phyloP scores from a whole-genome alignment of 1,284 basidiomycete genomes.

The Uromyces viciae-fabae region DNA sequence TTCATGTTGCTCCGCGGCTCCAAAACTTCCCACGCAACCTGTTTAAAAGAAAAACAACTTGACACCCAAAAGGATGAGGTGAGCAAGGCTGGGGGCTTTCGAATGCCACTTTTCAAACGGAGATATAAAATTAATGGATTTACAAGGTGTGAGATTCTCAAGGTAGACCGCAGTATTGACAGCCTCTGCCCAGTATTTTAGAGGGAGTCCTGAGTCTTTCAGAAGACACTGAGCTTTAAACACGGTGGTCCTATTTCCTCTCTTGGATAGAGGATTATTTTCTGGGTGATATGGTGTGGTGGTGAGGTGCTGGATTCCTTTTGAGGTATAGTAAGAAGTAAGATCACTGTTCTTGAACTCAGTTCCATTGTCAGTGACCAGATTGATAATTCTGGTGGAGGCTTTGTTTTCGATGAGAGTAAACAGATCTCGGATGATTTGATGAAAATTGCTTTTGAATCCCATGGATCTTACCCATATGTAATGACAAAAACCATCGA shows the following conservation, averaged over 20 bases:
- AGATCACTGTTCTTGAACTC: constrained; percentile 12
- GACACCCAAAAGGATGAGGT: too few species aligned
- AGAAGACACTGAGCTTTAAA: neutral
- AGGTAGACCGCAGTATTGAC: neutral
- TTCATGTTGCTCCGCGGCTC: too few species aligned
- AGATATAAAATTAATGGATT: too few species aligned
- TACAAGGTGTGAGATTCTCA: constrained; percentile 12
- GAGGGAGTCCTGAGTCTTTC: neutral
- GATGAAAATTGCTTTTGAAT: neutral
- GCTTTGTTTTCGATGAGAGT: neutral
- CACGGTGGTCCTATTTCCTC: neutral
- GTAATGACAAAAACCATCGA: neutral
- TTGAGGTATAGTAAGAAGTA: neutral
- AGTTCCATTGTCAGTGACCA: neutral
- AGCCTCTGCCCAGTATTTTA: neutral
- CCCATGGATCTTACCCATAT: neutral
- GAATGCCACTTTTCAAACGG: too few species aligned
- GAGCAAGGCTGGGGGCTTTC: too few species aligned
- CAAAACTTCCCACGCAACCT: too few species aligned
- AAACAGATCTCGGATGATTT: neutral
- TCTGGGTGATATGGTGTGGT: constrained; percentile 1
- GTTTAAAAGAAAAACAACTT: too few species aligned
- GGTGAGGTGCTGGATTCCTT: constrained; percentile 1
- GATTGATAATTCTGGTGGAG: neutral
- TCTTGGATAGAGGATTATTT: neutral